Percentiles rank a stretch among this genome's conserved stretches.
Conservation (phyloP, 768 basidiomycete genomes). For the Crassisporium funariophilum region DNA sequence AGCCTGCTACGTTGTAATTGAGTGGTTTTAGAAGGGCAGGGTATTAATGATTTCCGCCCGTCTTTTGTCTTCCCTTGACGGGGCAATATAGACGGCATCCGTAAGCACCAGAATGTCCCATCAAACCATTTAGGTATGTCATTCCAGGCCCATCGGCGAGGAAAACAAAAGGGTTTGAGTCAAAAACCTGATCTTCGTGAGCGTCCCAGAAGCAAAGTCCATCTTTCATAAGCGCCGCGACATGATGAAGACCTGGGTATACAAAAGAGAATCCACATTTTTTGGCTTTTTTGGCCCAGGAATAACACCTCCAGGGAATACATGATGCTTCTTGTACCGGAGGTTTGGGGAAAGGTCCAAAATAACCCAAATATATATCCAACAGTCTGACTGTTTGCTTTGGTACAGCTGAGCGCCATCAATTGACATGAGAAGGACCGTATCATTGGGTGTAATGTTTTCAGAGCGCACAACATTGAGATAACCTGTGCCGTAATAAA, state of each 20-base stretch:
- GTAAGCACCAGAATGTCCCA: conserved; percentile 33
- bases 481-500: conserved; percentile 30
- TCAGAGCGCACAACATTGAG: conserved; percentile 10
- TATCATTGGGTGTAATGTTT: conserved; percentile 15
- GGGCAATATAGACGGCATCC: conserved; percentile 38
- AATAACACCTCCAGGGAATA: conserved; percentile 23
- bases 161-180: conserved; percentile 23
- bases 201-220: conserved; percentile 35
- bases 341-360: conserved; percentile 27
- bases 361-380: conserved; percentile 44
- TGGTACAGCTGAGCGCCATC: conserved; percentile 44
- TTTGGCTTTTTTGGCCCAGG: conserved; percentile 27
- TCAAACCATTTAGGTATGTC: conserved; percentile 27
- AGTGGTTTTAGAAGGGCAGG: conserved; percentile 27
- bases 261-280: conserved; percentile 20
- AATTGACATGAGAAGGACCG: conserved; percentile 33
- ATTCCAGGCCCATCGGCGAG: conserved; percentile 11
- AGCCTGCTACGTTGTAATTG: conserved; percentile 9
- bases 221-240: conserved; percentile 17
- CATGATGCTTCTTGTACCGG: conserved; percentile 17
- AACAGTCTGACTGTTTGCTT: conserved; percentile 39
- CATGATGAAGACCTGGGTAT: conserved; percentile 19
- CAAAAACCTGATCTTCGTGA: neutral
- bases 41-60: conserved; percentile 28
- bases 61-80: conserved; percentile 26